Evolutionary conservation across 2,329 filamentous ascomycete genomes (phyloP), one percentile per base, ranked within the genome.

Genomic region (Xylariales sp.): DNA sequence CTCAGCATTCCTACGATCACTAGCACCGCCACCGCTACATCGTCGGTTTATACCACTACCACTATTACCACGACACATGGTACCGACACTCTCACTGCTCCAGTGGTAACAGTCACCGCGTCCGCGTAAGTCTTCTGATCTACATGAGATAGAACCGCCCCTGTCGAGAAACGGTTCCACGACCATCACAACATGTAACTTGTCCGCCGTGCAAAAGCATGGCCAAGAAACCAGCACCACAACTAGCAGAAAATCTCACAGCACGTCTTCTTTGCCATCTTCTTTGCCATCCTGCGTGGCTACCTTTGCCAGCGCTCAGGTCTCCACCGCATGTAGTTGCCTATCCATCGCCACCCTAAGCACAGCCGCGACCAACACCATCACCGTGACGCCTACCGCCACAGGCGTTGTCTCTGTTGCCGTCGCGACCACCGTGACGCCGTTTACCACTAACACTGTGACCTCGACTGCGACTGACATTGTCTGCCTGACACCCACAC

Each of bases 1-100:
- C n/a, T 36, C 10, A 21, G 15, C 11, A 14, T 36, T 36, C 33
- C 33, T 10, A 36, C 33, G n/a, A 22, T 36, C 19, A 36, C 33
- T n/a, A 36, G 20, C 21, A 36, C 33, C 24, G 9, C 19, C 4
- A 36, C 12, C 5, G 12, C 33, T 7, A 25, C 19, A 2, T 21
- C 18, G 11, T 20, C 33, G 6, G 9, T 22, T 14, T 21, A 15
- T n/a, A 27, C 24, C 8, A 27, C 24, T 27, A 27, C 24, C 8
- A 27, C 24, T 8, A 27, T 27, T n/a, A 27, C n/a, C 24, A 27
- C 24, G 24, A 27, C 24, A 27, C 8, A 8, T 27, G 24, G 24
- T n/a, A 27, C 24, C 24, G n/a, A 27, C 24, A 27, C 24, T 27
- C 8, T n/a, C 24, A 27, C 24, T 27, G n/a, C n/a, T 27, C 8